Percentiles rank a stretch among this genome's conserved stretches.
phyloP scores from a whole-genome alignment of 352 stramenopile genomes.

The Blastocystis sp. region DNA sequence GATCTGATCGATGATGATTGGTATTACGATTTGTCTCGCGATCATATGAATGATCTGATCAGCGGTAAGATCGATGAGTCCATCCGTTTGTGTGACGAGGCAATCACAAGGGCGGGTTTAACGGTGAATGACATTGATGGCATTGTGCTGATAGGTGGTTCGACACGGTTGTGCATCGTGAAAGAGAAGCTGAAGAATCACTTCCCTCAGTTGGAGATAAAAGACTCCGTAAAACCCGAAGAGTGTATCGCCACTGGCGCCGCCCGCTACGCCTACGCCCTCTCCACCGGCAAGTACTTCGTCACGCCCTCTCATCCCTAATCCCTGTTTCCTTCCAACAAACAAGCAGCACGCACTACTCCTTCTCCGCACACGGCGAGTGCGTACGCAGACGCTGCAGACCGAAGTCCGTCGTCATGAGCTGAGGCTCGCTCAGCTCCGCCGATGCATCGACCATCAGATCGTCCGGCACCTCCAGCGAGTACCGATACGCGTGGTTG shows the following conservation, averaged over 20 bases:
- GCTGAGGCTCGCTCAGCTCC: background rate
- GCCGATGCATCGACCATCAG: background rate
- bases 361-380: background rate
- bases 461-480: slow-evolving; percentile 5
- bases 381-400: slow-evolving; percentile 20
- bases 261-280: no score
- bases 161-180: slow-evolving; percentile 43
- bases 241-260: no score
- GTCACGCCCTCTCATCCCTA: background rate
- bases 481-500: slow-evolving; percentile 45
- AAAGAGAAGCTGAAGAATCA: slow-evolving; percentile 13
- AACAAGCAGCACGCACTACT: background rate
- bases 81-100: background rate
- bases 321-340: background rate
- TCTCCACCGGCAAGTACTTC: background rate
- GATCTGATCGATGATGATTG: no score
- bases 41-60: slow-evolving; percentile 17
- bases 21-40: no score
- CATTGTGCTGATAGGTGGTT: slow-evolving; percentile 62
- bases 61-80: background rate
- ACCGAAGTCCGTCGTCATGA: slow-evolving; percentile 23
- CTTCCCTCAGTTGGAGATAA: background rate
- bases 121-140: slow-evolving; percentile 38
- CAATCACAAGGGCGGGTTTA: background rate
- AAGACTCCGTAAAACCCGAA: slow-evolving; percentile 29